These are phyloP conservation scores for Sphagnum magellanicum DNA, from an alignment of 228 moss, liverwort and hornwort genomes.

Conservation along the genomic window DNA sequence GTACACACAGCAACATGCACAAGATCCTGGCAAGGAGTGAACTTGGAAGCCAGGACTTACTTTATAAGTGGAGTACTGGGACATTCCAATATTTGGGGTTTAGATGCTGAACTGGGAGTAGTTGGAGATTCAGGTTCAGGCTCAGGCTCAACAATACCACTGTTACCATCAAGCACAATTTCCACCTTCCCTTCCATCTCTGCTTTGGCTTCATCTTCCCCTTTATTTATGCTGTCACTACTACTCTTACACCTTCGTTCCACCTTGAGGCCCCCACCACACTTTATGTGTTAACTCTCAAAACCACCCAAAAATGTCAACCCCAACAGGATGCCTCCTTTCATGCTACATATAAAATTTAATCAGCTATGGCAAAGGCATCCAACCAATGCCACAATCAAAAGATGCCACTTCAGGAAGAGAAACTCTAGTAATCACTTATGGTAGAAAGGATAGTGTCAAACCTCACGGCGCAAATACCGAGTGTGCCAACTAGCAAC, in stretches of 20 bases:
- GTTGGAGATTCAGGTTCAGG: constrained; percentile 68
- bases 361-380: too few species aligned
- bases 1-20: not conserved
- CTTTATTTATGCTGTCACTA: constrained; percentile 55
- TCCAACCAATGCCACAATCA: too few species aligned
- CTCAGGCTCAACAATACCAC: constrained; percentile 19
- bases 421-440: too few species aligned
- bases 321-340: too few species aligned
- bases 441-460: not conserved
- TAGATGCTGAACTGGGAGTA: constrained; percentile 64
- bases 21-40: not conserved
- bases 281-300: not conserved
- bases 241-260: constrained; percentile 77
- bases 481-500: constrained; percentile 54
- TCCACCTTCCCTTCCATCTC: constrained; percentile 36
- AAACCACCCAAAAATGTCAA: too few species aligned
- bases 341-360: too few species aligned
- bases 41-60: constrained; percentile 13
- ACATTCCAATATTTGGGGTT: constrained; percentile 70
- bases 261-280: constrained; percentile 55
- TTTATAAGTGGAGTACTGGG: constrained; percentile 86
- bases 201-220: constrained; percentile 51
- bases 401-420: too few species aligned
- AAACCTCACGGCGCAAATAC: constrained; percentile 64
- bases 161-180: constrained; percentile 22